Base-by-base conservation (phyloP, 2,329 filamentous ascomycete species). In the Venturia oleaginea region DNA sequence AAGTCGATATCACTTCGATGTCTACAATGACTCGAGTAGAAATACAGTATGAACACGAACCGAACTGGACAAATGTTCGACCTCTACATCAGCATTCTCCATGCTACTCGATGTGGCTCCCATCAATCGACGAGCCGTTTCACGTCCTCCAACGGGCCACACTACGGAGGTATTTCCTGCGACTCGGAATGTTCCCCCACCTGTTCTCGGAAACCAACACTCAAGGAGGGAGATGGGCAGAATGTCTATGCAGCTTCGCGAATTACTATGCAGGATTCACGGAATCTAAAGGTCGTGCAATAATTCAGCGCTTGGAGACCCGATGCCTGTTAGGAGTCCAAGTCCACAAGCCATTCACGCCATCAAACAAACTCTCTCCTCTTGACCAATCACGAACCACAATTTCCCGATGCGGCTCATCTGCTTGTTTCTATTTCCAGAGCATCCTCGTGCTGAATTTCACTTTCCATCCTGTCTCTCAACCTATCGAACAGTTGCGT, bases 321-420 rank as follows among this genome's bases (percentile, higher is more conserved):
- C 46, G 8, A 27, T 51, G n/a, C n/a, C n/a, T n/a, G n/a, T n/a
- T n/a, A n/a, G n/a, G n/a, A n/a, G n/a, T n/a, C n/a, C n/a, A n/a
- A n/a, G n/a, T 51, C 27, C 7, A 51, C 27, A 7, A 51, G 46
- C 8, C 24, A 6, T 15, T 27, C 7, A 51, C 17, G 46, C 48
- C 48, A 54, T 10, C 11, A 54, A 32, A 17, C 27, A 54, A 54
- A 17, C 3, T 30, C 27, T 5, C 5, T 19, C 3, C 6, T 40
- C 2, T 34, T 17, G 38, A 24, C 57, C 57, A 60, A 60, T 60
- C 57, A 60, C 6, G 4, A 30, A 4, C 24, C 34, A 24, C n/a
- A 38, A 40, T 38, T 22, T n/a, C n/a, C 19, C 32, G 32, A 59
- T 38, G 57, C 32, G 57, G 57, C 57, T 59, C n/a, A 40, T 60